Evolutionary conservation across 2,329 filamentous ascomycete species (phyloP), one percentile per base, ranked within the genome.

Genomic region (Phialemoniopsis sp.): DNA sequence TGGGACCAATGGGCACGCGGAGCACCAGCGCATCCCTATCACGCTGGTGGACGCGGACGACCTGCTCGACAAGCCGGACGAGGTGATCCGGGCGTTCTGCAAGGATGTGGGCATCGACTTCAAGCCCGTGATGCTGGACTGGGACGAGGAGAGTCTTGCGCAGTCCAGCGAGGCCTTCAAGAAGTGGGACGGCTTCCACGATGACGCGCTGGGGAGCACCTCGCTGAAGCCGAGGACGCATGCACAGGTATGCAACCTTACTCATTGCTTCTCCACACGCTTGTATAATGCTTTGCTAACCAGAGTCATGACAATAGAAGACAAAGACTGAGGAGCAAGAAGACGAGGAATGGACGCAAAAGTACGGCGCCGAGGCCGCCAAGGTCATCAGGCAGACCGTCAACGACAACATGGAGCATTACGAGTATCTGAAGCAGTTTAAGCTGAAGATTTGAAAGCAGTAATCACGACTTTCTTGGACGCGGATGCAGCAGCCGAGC

Each of bases 121-220:
- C 62, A 68, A 69, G 33, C 78, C 80, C 1, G 70, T 78, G 13
- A 95, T 97, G 90, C 72, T 98, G 46, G 72, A 76, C 42, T 97
- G 93, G 93, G 80, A 83, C 19, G 80, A 84, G 38, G 83, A 86
- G 47, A 82, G 85, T 52, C 81, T 89, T 50, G 52, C 66, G 37
- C 69, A 77, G 45, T 91, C 90, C 4, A 72, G 76, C 49, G 73
- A 80, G 46, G 82, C 82, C 14, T 97, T 97, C 66, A 89, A 90
- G 66, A 97, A 98, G 70, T 97, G 93, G 93, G 86, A 82, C 50
- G 93, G 93, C 10, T 97, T 95, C 68, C 93, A 97, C 61, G 87
- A 97, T 51, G 93, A 97, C 69, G 93, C 89, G 13, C 87, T 97
- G 52, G 73, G 86, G 50, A 95, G 87, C 57, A 84, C 75, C 29